Evolutionary conservation across 805 yeast species (phyloP), one percentile per base, ranked within the genome.

Genomic region (Wickerhamiella azymoides): DNA sequence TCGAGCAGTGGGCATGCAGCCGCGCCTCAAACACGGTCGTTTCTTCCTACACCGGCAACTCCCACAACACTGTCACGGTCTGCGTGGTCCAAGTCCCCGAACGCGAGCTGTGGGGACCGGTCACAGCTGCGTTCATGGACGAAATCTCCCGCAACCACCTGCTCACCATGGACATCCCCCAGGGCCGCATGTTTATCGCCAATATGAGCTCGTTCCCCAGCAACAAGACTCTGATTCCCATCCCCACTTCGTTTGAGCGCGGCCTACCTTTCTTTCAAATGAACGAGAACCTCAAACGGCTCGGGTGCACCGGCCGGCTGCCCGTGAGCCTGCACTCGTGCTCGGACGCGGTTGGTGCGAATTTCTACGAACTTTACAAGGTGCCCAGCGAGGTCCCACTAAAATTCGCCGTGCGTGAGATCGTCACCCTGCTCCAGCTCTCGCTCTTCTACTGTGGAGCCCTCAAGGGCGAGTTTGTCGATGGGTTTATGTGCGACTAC

Each of bases 1-100:
- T 89, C 10, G 97, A 92, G 60, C 96, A 89, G 61, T 92, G 98
- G 98, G 80, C 83, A 2, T 71, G 80, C 28, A 79, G 78, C 48
- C 68, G 97, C 39, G 68, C 73, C 36, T 65, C 76, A 10, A 77
- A 83, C 21, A 70, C 80, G 1, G 70, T 82, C 5, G 79, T 89
- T 14, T 76, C 92, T 1, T 76, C 89, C 0, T 92, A 74, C 61
- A 89, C 97, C 0, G 98, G 98, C 2, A 83, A 85, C 57, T 58
- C 74, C 5, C 67, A 68, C n/a, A 83, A 85, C 53, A 63, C 64
- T 25, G 72, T 85, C 0, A 61, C 67, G 16, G 94, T 79, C 2
- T 74, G 73, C 30, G 70, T 79, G 48, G 71, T 83, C 14, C 66
- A 72, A 0, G 52, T 73, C n/a, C 77, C 73, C 27, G 69, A 68